Evolutionary conservation across 2,329 filamentous ascomycete species (phyloP).

Genomic region (Colletotrichum gloeosporioides): DNA sequence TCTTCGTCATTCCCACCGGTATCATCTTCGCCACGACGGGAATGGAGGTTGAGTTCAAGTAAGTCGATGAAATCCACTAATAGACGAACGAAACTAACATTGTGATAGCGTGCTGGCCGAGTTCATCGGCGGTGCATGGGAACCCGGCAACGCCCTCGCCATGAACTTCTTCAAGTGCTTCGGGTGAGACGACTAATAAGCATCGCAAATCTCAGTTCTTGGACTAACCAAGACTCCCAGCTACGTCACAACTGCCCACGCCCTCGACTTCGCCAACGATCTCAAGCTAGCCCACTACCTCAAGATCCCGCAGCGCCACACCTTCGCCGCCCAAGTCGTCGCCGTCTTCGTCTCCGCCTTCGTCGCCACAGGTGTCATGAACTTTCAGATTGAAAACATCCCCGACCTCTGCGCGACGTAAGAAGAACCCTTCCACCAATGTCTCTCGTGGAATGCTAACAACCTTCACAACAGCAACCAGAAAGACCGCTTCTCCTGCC

Average conservation of each 20-base stretch:
- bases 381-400: conserved; percentile 38
- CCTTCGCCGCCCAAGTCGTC: conserved; percentile 39
- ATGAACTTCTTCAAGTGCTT: conserved; percentile 27
- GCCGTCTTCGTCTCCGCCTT: conserved; percentile 38
- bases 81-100: too few species aligned
- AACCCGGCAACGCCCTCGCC: conserved; percentile 7
- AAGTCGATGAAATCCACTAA: neutral
- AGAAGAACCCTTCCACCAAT: too few species aligned
- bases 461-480: conserved; percentile 3
- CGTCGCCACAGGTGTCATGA: conserved; percentile 37
- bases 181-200: conserved; percentile 20
- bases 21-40: conserved; percentile 50
- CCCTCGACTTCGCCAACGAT: conserved; percentile 39
- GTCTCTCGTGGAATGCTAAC: too few species aligned
- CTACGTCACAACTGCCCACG: conserved; percentile 38
- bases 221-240: neutral
- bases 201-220: rapidly evolving
- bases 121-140: conserved; percentile 16
- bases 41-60: conserved; percentile 32
- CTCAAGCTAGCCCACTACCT: conserved; percentile 48
- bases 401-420: conserved; percentile 30
- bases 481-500: conserved; percentile 31
- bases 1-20: conserved; percentile 50
- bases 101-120: conserved; percentile 13
- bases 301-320: conserved; percentile 44